Percentiles rank a stretch among this genome's conserved stretches.
Evolutionary conservation across 495 filamentous ascomycete species (phyloP).

Genomic region (Aspergillus ellipticus): DNA sequence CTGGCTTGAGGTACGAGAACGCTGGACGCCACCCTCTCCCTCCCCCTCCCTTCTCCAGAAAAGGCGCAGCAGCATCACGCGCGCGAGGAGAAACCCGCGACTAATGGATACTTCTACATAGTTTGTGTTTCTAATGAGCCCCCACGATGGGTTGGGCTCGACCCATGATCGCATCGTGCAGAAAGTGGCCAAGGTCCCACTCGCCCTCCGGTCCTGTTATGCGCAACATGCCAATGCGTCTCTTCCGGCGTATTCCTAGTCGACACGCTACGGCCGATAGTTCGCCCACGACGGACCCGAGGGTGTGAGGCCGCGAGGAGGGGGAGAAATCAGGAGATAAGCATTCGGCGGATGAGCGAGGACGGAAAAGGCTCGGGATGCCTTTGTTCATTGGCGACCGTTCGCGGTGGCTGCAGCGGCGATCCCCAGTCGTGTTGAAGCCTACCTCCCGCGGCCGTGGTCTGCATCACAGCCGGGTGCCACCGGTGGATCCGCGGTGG

Average conservation of each 20-base stretch:
- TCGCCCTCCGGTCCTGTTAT: constrained; percentile 13
- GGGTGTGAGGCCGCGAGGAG: not conserved
- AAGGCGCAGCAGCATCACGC: too few relatives aligned
- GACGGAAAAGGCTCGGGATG: not conserved
- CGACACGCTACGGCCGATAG: not conserved
- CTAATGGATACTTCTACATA: not conserved
- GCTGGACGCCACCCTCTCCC: too few relatives aligned
- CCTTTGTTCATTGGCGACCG: not conserved
- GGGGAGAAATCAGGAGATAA: not conserved
- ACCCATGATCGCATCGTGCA: constrained; percentile 5
- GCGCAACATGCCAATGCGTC: constrained; percentile 13
- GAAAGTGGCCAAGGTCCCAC: constrained; percentile 6
- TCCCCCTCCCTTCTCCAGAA: too few relatives aligned
- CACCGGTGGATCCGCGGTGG: not conserved
- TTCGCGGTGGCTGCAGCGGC: not conserved
- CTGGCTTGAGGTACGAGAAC: constrained; percentile 15
- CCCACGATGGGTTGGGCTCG: not conserved
- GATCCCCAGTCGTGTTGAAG: constrained; percentile 5
- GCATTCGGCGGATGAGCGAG: not conserved
- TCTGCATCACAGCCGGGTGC: constrained; percentile 1
- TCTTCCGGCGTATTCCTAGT: constrained; percentile 8
- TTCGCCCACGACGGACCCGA: not conserved
- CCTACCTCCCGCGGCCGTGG: constrained; percentile 4
- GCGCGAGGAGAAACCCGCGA: not conserved
- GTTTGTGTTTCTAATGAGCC: constrained; percentile 9